A percentile compares a stretch with the other conserved stretches of the same genome.
These are phyloP conservation scores for Lepidium didymum DNA, from an alignment of 345 rosid species.

Conservation along the genomic window DNA sequence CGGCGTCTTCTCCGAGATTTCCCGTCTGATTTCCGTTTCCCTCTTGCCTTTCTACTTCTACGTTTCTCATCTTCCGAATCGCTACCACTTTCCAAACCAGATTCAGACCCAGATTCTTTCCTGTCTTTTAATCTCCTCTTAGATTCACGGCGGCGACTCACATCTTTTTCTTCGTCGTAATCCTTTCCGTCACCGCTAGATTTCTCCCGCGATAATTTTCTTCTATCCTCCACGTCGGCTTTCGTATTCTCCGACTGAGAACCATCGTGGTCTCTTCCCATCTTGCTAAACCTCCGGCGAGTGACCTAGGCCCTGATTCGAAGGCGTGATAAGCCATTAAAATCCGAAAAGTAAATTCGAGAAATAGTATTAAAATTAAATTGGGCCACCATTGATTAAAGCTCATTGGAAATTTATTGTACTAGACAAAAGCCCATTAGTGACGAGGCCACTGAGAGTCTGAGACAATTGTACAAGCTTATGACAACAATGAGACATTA, in stretches of 20 bases:
- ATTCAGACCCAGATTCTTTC: conserved; percentile 12
- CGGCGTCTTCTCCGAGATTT: conserved; percentile 29
- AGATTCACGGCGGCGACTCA: conserved; percentile 14
- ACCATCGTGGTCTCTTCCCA: conserved; percentile 25
- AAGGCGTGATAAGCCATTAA: background rate
- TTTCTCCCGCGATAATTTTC: conserved; percentile 19
- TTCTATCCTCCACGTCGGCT: conserved; percentile 5
- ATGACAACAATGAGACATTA: background rate
- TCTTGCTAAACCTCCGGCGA: conserved; percentile 21
- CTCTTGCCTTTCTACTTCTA: conserved; percentile 24
- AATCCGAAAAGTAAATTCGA: background rate
- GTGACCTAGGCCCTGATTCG: background rate
- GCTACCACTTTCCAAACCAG: conserved; percentile 21
- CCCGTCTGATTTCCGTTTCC: conserved; percentile 32
- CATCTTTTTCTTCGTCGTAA: conserved; percentile 26
- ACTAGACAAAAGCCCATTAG: no score
- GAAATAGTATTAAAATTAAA: background rate
- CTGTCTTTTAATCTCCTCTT: conserved; percentile 26
- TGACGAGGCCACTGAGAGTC: no score
- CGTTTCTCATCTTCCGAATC: conserved; percentile 29
- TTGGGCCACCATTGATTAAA: background rate
- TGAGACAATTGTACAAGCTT: no score
- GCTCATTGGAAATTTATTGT: no score
- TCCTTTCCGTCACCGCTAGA: conserved; percentile 11
- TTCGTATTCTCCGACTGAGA: conserved; percentile 1